Evolutionary conservation across 371 early-diverging fungal genomes (phyloP), one percentile per base, ranked within the genome.

Genomic region (Lichtheimia hyalospora): DNA sequence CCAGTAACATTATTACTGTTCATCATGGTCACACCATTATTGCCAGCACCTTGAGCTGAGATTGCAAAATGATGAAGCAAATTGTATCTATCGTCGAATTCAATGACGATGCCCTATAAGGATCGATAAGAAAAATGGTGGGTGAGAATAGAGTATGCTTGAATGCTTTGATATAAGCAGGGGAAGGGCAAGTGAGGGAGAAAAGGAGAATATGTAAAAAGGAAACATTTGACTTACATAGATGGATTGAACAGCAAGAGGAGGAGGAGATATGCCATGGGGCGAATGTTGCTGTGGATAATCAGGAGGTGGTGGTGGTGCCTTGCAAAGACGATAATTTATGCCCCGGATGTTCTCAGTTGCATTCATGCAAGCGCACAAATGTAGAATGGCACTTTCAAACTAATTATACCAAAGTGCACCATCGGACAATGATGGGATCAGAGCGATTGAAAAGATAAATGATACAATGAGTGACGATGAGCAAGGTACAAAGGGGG

Each of bases 291-390:
- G 57, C 6, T 66, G 64, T 20, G 27, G 13, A 50, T 50, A 14
- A 24, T 73, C 73, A 61, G 70, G 62, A 49, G 71, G 56, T 27
- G 65, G 10, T 34, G 34, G 34, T 34, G 34, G 34, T 34, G 34
- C 55, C 40, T 62, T 69, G 42, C 57, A 59, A 25, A 76, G 52
- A 41, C 71, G 71, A 53, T 69, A 73, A 49, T 76, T 76, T 41
- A 76, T 76, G 23, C 77, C 77, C 23, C 77, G 71, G 16, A 76
- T 74, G 70, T 76, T 76, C 68, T 76, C 77, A n/a, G 74, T 76
- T 8, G 74, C 77, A 62, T 76, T 76, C 70, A 76, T 73, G 65
- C 77, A 76, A 51, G 69, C 58, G 52, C 74, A 73, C 10, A 76
- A 51, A 53, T 71, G 68, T 24, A 67, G 51, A 41, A 76, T 71